These are phyloP conservation scores for Collybia sp. DNA, from an alignment of 768 basidiomycete species.

Conservation along the genomic window DNA sequence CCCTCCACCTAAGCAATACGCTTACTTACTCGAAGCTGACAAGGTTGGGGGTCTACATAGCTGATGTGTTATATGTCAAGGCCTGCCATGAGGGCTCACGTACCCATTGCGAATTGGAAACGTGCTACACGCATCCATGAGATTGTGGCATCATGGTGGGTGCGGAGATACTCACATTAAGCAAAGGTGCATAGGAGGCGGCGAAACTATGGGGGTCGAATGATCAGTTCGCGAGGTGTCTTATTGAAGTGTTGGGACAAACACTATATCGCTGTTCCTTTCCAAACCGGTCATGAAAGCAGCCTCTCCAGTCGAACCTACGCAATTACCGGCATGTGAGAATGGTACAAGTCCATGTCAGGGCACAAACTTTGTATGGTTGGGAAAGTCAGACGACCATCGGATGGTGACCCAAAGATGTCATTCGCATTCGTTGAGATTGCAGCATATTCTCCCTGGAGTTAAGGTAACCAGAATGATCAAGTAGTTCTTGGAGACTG, in stretches of 20 bases:
- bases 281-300: slow-evolving; percentile 64
- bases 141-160: background rate
- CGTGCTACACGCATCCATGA: slow-evolving; percentile 27
- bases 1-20: background rate
- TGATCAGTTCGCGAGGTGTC: background rate
- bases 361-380: slow-evolving; percentile 40
- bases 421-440: slow-evolving; percentile 43
- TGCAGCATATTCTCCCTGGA: slow-evolving; percentile 50
- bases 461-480: background rate
- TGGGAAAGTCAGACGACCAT: slow-evolving; percentile 45
- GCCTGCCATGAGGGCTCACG: slow-evolving; percentile 6
- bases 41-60: slow-evolving; percentile 44
- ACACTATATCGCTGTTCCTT: slow-evolving; percentile 32
- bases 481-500: background rate
- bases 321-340: background rate
- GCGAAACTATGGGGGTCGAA: slow-evolving; percentile 19
- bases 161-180: slow-evolving; percentile 25
- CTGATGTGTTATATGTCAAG: slow-evolving; percentile 1
- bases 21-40: slow-evolving; percentile 49
- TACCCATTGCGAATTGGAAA: slow-evolving; percentile 47
- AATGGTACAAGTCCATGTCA: background rate
- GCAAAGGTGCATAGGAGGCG: slow-evolving; percentile 51
- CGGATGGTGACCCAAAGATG: slow-evolving; percentile 32
- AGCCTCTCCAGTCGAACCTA: slow-evolving; percentile 49
- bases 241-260: background rate